These are phyloP conservation scores for Camelina sativa DNA, from an alignment of 345 rosid genomes.

Conservation along the genomic window DNA sequence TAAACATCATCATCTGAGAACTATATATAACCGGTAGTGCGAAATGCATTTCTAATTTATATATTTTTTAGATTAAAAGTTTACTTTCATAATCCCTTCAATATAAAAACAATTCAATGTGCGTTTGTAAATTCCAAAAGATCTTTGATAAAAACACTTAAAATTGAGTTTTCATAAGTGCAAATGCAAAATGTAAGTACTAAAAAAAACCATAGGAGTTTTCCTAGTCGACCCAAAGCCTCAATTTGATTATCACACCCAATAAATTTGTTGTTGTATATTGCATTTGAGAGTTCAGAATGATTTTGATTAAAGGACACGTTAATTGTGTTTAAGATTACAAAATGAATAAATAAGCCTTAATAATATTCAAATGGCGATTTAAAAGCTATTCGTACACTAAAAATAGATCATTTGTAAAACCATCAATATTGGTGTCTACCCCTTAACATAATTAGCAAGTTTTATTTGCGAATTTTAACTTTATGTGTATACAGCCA, in stretches of 20 bases:
- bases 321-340: conserved; percentile 12
- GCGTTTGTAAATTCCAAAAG: neutral
- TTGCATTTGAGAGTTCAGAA: neutral
- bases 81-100: too few species aligned
- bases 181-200: neutral
- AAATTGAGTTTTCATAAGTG: neutral
- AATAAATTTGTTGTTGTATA: neutral
- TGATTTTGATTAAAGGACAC: neutral
- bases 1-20: neutral
- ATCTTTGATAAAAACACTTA: neutral
- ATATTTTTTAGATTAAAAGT: too few species aligned
- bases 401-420: conserved; percentile 5
- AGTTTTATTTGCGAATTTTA: too few species aligned
- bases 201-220: neutral
- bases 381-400: neutral
- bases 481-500: too few species aligned
- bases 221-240: conserved; percentile 11
- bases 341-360: neutral
- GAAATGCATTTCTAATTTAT: neutral
- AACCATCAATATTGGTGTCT: neutral
- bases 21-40: neutral
- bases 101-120: neutral
- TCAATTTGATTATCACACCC: neutral
- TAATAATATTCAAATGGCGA: neutral
- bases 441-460: neutral